A percentile compares a stretch with the other conserved stretches of the same genome.
phyloP scores from a whole-genome alignment of 768 basidiomycete genomes.

The Coprinellus micaceus region DNA sequence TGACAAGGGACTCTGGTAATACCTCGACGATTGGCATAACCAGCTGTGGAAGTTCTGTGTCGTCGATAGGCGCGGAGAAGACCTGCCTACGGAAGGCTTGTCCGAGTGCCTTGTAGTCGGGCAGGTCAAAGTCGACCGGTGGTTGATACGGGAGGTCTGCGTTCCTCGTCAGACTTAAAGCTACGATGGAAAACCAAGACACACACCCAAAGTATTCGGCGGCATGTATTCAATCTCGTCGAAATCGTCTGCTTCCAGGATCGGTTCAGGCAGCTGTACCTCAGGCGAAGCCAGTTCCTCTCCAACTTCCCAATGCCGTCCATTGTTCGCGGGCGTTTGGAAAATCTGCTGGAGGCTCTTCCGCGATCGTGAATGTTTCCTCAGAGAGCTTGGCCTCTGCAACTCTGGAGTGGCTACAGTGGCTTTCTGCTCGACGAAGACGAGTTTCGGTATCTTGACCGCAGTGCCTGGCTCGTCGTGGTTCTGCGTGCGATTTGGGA shows the following conservation, averaged over 20 bases:
- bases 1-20: background rate
- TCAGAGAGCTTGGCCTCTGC: slow-evolving; percentile 62
- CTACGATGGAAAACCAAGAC: background rate
- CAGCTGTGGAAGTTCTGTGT: slow-evolving; percentile 26
- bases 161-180: background rate
- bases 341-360: slow-evolving; percentile 48
- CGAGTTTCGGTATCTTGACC: slow-evolving; percentile 32
- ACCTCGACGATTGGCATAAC: slow-evolving; percentile 16
- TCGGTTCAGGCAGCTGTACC: slow-evolving; percentile 18
- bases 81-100: slow-evolving; percentile 31
- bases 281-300: slow-evolving; percentile 41
- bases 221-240: slow-evolving; percentile 54
- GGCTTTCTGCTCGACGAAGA: slow-evolving; percentile 15
- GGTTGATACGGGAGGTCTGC: slow-evolving; percentile 42
- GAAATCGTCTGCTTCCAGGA: slow-evolving; percentile 28
- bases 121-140: slow-evolving; percentile 42
- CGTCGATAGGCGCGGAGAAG: slow-evolving; percentile 30
- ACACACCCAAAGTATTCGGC: slow-evolving; percentile 41
- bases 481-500: slow-evolving; percentile 53
- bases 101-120: slow-evolving; percentile 41
- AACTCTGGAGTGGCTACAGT: slow-evolving; percentile 32
- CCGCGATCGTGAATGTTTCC: slow-evolving; percentile 60
- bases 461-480: too few species aligned
- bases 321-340: slow-evolving; percentile 63
- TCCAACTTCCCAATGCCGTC: slow-evolving; percentile 75